phyloP scores from a whole-genome alignment of 345 rosid genomes.

The Salix arbutifolia region DNA sequence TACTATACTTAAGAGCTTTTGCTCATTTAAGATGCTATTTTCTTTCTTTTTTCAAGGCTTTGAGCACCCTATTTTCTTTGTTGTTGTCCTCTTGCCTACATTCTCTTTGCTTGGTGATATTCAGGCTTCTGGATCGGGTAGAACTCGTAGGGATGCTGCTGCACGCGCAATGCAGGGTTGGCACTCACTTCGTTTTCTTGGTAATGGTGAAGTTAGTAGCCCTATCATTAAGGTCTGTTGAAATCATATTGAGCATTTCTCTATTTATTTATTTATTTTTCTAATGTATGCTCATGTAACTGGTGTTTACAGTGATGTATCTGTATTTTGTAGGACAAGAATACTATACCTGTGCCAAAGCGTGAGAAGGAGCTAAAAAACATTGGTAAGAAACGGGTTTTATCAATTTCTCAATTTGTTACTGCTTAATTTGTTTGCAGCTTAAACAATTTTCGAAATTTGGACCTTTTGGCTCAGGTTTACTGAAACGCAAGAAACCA shows the following conservation, averaged over 20 bases:
- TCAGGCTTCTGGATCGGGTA: slow-evolving; percentile 51
- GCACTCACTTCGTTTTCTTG: slow-evolving; percentile 57
- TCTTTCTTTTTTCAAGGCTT: background rate
- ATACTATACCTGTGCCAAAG: slow-evolving; percentile 36
- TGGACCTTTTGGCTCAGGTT: slow-evolving; percentile 34
- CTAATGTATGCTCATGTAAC: background rate
- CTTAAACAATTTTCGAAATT: slow-evolving; percentile 1
- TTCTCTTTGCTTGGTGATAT: slow-evolving; percentile 17
- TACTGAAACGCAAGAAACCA: slow-evolving; percentile 75
- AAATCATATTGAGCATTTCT: background rate
- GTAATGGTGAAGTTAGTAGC: slow-evolving; percentile 54
- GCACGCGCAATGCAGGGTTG: slow-evolving; percentile 85
- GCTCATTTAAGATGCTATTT: background rate
- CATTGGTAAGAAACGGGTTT: slow-evolving; percentile 39
- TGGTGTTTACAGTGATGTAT: background rate
- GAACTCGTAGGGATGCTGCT: slow-evolving; percentile 67
- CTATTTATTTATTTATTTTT: background rate
- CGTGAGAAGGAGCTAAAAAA: slow-evolving; percentile 58
- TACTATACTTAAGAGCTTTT: background rate
- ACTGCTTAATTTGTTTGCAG: background rate
- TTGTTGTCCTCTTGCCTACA: background rate
- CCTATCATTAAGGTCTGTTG: slow-evolving; percentile 51
- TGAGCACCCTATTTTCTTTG: background rate
- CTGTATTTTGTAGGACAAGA: slow-evolving; percentile 45
- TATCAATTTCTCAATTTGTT: background rate